Evolutionary conservation across 208 protist genomes (phyloP), one percentile per base, ranked within the genome.

Genomic region (Crithidia fasciculata): DNA sequence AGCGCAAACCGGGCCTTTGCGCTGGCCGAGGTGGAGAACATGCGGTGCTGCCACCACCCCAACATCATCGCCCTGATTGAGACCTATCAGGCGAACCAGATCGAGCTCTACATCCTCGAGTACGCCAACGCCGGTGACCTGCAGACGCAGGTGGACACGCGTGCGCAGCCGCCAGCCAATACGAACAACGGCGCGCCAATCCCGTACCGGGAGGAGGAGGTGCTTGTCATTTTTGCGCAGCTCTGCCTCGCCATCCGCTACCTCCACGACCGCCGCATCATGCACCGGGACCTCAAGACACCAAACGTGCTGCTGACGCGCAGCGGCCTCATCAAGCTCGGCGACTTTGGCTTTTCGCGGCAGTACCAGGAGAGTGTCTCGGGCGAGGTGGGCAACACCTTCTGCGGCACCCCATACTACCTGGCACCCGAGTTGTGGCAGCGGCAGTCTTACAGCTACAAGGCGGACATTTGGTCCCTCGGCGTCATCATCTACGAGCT

Each of bases 401-500:
- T 90, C 65, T 89, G 86, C 50, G 93, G 91, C 40, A 95, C 90
- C 16, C 93, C 95, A 0, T 92, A 96, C 65, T 98, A 97, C 78
- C 74, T 98, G 15, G 87, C 91, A 2, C 96, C 96, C 3, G 96
- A 98, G 78, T 59, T 98, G 19, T 97, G 90, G 84, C 81, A 88
- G 56, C 72, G 89, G 19, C 81, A 95, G 69, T 82, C 84, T 50
- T 98, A 98, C 83, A 95, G 93, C 69, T 74, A 88, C 64, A 98
- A 97, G 81, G 76, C 81, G 3, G 96, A 98, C 54, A 87, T 98
- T 36, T 98, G 94, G 94, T 85, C 91, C 6, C 71, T 98, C 8
- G 92, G 92, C 6, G 85, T 91, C n/a, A 74, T 95, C 39, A 74
- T 94, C 19, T 96, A 94, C 60, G 92, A 96, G 69, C 41, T 96